Base-by-base conservation (phyloP, 1,284 basidiomycete genomes). In the Apiotrichum veenhuisii region DNA sequence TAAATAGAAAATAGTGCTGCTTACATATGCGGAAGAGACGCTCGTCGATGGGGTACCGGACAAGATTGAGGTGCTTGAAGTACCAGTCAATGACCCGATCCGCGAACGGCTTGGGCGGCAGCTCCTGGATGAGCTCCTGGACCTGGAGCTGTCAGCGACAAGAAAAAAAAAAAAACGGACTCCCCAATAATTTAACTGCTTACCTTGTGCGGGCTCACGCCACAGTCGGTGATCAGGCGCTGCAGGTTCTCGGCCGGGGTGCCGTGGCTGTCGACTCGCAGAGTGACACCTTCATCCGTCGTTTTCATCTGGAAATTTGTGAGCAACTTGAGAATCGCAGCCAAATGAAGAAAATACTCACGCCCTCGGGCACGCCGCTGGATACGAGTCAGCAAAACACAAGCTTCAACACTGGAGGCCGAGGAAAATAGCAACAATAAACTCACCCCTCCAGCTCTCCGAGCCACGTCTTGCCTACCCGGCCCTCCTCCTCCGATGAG, bases 21-120 rank as follows among this genome's bases (percentile, higher is more conserved):
- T 22, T 27, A 73, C 72, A 85, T 34, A 82, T 64, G 50, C 91
- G 83, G 74, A 96, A 96, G 55, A 90, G 86, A 48, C 83, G 82
- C 64, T 95, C 92, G 46, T 90, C 91, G 33, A 96, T 84, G 30
- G 92, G 92, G 74, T 95, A 93, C 40, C 92, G 85, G n/a, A 91
- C 91, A 83, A 89, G 91, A 72, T 96, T 96, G 74, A 93, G 92
- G 66, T 71, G 64, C n/a, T 52, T 56, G 57, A 78, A 78, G 61
- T 74, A 78, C 71, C 72, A 78, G 59, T 78, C 73, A 41, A 78
- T 70, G 12, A 78, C 82, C 33, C 83, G 83, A 65, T 89, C 85
- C 5, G 87, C 86, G 40, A 86, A 81, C 54, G 84, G 80, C 57
- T 84, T 83, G 2, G 88, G 86, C 26, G 91, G 91, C 38, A 95